A percentile compares a stretch with the other conserved stretches of the same genome.
Evolutionary conservation across 371 early-diverging fungal species (phyloP).

Genomic region (Dinochytrium kinnereticum): DNA sequence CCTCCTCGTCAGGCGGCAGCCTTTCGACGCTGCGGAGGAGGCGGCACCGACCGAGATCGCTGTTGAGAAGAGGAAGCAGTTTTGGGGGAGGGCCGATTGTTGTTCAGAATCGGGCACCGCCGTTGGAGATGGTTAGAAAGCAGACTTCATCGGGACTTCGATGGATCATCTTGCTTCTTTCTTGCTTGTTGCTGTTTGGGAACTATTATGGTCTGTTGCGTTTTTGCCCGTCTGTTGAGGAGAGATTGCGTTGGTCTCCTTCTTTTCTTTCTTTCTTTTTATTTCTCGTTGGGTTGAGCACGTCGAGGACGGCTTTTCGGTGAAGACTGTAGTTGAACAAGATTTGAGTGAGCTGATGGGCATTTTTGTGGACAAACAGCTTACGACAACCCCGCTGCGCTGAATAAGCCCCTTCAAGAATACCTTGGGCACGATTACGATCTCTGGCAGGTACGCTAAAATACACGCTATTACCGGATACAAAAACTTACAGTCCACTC

Average conservation of each 20-base stretch:
- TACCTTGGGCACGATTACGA: constrained; percentile 63
- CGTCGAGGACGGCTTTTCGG: not conserved
- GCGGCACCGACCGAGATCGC: constrained; percentile 13
- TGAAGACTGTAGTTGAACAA: too few relatives aligned
- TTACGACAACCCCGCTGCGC: constrained; percentile 75
- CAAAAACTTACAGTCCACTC: too few relatives aligned
- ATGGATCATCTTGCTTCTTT: constrained; percentile 58
- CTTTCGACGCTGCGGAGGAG: not conserved
- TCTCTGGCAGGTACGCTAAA: constrained; percentile 41
- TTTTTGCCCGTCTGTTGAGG: constrained; percentile 15
- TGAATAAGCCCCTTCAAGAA: constrained; percentile 64
- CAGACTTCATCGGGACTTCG: constrained; percentile 25
- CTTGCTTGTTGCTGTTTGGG: constrained; percentile 63
- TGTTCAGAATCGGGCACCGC: constrained; percentile 19
- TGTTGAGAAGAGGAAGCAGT: constrained; percentile 41
- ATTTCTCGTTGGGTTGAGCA: not conserved
- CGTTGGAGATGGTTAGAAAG: constrained; percentile 17
- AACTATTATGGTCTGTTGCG: constrained; percentile 59
- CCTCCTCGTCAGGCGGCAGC: not conserved
- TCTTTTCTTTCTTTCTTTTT: not conserved
- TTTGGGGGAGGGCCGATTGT: constrained; percentile 51
- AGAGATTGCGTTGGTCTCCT: constrained; percentile 6
- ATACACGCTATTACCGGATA: not conserved
- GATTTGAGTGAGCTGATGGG: not conserved
- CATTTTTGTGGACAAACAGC: constrained; percentile 35